Percentiles rank a stretch among this genome's conserved stretches.
These are phyloP conservation scores for Solanum commersonii DNA, from an alignment of 257 asterid species.

Conservation along the genomic window DNA sequence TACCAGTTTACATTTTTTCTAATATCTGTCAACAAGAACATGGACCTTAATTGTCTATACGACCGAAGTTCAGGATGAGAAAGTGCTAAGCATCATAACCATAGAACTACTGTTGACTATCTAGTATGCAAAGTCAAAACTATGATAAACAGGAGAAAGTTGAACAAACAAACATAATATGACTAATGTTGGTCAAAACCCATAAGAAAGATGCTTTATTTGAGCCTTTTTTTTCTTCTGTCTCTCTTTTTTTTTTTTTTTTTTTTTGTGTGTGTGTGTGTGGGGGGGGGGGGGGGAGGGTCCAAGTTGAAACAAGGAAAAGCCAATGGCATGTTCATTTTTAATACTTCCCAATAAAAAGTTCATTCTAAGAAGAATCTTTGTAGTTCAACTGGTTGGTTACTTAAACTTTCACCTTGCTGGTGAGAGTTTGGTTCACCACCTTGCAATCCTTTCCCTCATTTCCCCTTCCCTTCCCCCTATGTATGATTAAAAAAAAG, in stretches of 20 bases:
- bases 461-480: not conserved
- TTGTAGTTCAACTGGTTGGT: not conserved
- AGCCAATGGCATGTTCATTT: not conserved
- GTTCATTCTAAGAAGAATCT: not conserved
- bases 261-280: too few species aligned
- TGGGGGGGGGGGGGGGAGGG: not conserved
- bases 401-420: not conserved
- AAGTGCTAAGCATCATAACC: not conserved
- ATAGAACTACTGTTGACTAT: not conserved
- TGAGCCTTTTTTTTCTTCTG: slow-evolving; percentile 34
- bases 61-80: not conserved
- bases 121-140: not conserved
- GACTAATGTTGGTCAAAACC: not conserved
- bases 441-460: not conserved
- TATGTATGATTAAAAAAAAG: not conserved
- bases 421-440: not conserved
- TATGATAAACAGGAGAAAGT: not conserved
- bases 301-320: not conserved
- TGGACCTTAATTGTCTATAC: not conserved
- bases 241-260: not conserved
- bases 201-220: slow-evolving; percentile 35
- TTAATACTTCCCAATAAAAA: not conserved
- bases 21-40: not conserved
- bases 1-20: not conserved
- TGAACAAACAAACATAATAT: not conserved